These are phyloP conservation scores for Vanrija sp. DNA, from an alignment of 1,284 basidiomycete genomes.

Conservation along the genomic window DNA sequence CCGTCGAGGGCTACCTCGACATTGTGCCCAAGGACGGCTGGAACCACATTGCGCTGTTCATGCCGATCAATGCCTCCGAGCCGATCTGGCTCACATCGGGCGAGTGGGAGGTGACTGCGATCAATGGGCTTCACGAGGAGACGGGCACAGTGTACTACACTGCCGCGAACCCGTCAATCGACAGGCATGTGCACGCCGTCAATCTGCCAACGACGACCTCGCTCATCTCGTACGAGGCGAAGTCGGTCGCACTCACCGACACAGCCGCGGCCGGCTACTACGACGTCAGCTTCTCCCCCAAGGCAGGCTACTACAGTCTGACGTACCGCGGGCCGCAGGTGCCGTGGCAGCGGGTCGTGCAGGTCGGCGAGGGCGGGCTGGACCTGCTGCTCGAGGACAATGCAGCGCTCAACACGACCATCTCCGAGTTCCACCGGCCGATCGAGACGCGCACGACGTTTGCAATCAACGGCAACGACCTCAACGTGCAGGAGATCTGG, in stretches of 20 bases:
- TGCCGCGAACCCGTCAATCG: slow-evolving; percentile 75
- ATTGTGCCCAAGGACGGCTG: slow-evolving; percentile 79
- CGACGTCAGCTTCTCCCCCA: slow-evolving; percentile 69
- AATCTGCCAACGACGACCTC: slow-evolving; percentile 55
- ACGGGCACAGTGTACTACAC: slow-evolving; percentile 77
- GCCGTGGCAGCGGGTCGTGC: slow-evolving; percentile 79
- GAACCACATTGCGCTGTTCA: slow-evolving; percentile 86
- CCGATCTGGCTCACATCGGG: slow-evolving; percentile 82
- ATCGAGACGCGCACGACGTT: slow-evolving; percentile 67
- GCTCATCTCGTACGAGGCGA: slow-evolving; percentile 23
- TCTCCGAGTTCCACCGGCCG: slow-evolving; percentile 68
- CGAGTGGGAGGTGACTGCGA: slow-evolving; percentile 81
- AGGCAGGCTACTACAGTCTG: slow-evolving; percentile 78
- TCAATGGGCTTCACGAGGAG: slow-evolving; percentile 67
- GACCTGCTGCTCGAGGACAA: slow-evolving; percentile 65
- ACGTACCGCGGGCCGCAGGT: slow-evolving; percentile 75
- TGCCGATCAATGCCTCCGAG: slow-evolving; percentile 61
- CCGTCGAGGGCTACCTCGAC: slow-evolving; percentile 70
- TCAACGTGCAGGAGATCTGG: slow-evolving; percentile 83
- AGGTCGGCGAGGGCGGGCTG: slow-evolving; percentile 54
- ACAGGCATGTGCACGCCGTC: slow-evolving; percentile 78
- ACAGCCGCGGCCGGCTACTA: slow-evolving; percentile 61
- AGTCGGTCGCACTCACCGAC: slow-evolving; percentile 62
- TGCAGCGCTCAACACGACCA: slow-evolving; percentile 63
- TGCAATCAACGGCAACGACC: slow-evolving; percentile 71